Base-by-base conservation (phyloP, 2,329 filamentous ascomycete species). In the Aspergillus awamori region DNA sequence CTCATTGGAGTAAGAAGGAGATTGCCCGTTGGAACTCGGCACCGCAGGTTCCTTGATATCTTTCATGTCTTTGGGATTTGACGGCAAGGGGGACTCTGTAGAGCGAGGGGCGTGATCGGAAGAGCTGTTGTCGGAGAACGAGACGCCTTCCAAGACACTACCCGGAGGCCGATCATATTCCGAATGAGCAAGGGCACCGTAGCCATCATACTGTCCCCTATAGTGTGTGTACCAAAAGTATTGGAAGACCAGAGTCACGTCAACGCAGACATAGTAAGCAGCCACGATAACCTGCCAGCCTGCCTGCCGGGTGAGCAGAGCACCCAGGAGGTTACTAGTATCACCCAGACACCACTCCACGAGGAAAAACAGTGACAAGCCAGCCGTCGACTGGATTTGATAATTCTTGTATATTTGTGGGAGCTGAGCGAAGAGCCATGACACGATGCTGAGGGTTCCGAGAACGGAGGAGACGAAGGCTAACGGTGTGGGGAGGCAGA, bases 401-500 rank as follows among this genome's bases (percentile, higher is more conserved):
- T 86, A 86, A 70, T 90, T 90, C 77, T 89, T 89, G 77, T 85
- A 87, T 64, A 90, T 88, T 69, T 90, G 87, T 1, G 87, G 87
- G 28, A 89, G 77, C 72, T 89, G 87, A 11, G 87, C 87, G 70
- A 89, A 90, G 2, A 90, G 81, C 87, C 87, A 90, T 47, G 87
- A 85, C 54, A 87, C 67, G 62, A 90, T 89, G 69, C 86, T 89
- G 62, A 87, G 76, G 0, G 80, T 82, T 20, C 87, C 87, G 57
- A 89, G 79, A 2, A 83, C 63, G 5, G 85, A 86, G 22, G 87
- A 89, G 60, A 87, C 64, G 61, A 89, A 80, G 22, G 86, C 86
- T 58, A 89, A 81, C 57, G 84, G 82, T 17, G 86, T 88, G 11
- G 87, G 87, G 48, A 89, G 77, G 75, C 87, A 90, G 63, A 82